Base-by-base conservation (phyloP, 2,329 filamentous ascomycete genomes). In the Exophiala oligosperma region DNA sequence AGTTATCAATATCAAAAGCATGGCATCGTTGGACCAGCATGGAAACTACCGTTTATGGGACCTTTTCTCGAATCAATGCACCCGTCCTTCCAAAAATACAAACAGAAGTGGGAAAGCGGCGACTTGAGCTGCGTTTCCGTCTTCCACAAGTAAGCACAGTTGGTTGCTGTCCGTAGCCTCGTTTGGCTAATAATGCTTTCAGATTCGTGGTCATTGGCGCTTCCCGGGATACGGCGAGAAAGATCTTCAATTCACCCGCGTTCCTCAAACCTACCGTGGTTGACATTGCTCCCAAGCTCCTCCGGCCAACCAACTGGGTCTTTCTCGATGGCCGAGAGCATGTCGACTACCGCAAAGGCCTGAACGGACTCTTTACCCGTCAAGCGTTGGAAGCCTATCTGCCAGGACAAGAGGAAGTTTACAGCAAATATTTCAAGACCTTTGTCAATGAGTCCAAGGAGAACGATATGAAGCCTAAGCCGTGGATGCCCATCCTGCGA, bases 181-280 rank as follows among this genome's bases (percentile, higher is more conserved):
- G 7, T 23, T 24, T 9, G 38, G 53, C 40, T 28, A 21, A 23
- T 54, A 51, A 24, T 47, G 17, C 49, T 35, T 26, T 57, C 2
- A 95, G 91, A 74, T 99, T 99, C 74, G 94, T 97, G 64, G 92
- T 99, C 57, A 96, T 99, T 72, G 93, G 92, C 35, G 95, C 92
- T 17, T 92, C 89, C 52, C 91, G 94, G 70, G 94, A 97, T 72
- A 91, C 97, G 84, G 89, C 93, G 58, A 89, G 93, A 68, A 97
- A 97, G 76, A 88, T 97, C 68, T 92, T 97, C 84, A 97, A 97
- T 77, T 95, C 92, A 21, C 94, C 94, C 26, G 74, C 78, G 52
- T 97, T 87, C 71, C 92, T 96, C 73, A 97, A 97, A 79, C 94
- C 94, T 43, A 97, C 92, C 71, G 92, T 99, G 62, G 94, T 99